Conservation (phyloP, 2,329 filamentous ascomycete genomes). For the Fusarium sp. region DNA sequence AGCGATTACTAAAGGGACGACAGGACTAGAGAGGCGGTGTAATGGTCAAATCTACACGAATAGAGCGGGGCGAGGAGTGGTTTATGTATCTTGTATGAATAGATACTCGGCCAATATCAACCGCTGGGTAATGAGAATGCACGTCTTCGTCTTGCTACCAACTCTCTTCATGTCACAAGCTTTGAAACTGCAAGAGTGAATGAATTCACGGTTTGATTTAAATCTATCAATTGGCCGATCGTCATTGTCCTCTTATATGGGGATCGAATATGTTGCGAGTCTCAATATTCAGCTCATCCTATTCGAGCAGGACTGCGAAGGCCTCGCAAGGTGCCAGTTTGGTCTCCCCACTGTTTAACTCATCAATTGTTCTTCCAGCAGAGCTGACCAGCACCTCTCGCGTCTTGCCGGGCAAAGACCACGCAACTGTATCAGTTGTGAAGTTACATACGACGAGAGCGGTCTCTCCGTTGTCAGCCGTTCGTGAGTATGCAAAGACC, state of each 20-base stretch:
- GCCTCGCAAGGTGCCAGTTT: constrained; percentile 51
- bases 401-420: constrained; percentile 43
- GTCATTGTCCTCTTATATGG: constrained; percentile 15
- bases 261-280: constrained; percentile 44
- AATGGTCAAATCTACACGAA: constrained; percentile 25
- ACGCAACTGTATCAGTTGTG: constrained; percentile 44
- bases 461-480: constrained; percentile 42
- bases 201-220: not conserved
- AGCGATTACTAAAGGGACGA: constrained; percentile 96
- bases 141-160: constrained; percentile 8
- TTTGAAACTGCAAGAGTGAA: not conserved
- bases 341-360: constrained; percentile 42
- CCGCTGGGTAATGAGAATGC: constrained; percentile 43
- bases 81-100: constrained; percentile 48
- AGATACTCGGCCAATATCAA: constrained; percentile 43
- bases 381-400: constrained; percentile 49
- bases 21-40: constrained; percentile 73
- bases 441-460: constrained; percentile 54
- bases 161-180: not conserved
- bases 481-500: constrained; percentile 52
- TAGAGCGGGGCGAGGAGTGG: constrained; percentile 24
- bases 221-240: not conserved
- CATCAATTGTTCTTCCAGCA: constrained; percentile 41
- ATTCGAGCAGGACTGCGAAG: constrained; percentile 46
- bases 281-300: not conserved